These are phyloP conservation scores for Penicillium digitatum DNA, from an alignment of 2,329 filamentous ascomycete genomes.

Conservation along the genomic window DNA sequence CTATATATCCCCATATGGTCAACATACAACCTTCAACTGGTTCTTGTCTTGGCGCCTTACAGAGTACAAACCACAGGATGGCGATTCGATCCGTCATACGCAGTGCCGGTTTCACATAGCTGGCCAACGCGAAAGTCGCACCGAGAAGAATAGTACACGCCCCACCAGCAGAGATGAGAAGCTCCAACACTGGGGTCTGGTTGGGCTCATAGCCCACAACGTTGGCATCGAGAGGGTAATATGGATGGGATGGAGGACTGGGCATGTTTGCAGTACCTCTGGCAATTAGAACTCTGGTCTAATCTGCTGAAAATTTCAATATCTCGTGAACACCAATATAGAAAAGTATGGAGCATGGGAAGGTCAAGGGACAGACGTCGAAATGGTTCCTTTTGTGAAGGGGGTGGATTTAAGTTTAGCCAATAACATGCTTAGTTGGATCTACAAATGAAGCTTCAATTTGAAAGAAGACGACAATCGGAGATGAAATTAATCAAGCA, in stretches of 20 bases:
- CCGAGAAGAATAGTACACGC: constrained; percentile 57
- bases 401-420: constrained; percentile 1
- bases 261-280: not conserved
- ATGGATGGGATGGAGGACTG: constrained; percentile 54
- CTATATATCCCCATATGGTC: constrained; percentile 29
- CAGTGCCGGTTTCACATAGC: constrained; percentile 52
- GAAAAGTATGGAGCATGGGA: not conserved
- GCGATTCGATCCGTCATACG: constrained; percentile 54
- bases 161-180: constrained; percentile 58
- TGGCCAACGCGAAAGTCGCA: constrained; percentile 53
- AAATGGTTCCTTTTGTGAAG: not conserved
- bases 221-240: constrained; percentile 63
- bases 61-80: constrained; percentile 73
- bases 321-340: not conserved
- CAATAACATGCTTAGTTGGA: constrained; percentile 1
- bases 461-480: not conserved
- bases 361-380: not conserved
- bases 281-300: not conserved
- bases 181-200: constrained; percentile 54
- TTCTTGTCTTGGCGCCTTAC: constrained; percentile 42
- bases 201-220: constrained; percentile 66
- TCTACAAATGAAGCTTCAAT: not conserved
- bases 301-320: not conserved
- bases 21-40: not conserved
- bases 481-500: not conserved